phyloP scores from a whole-genome alignment of 2,329 filamentous ascomycete genomes.

The Colletotrichum sp. region DNA sequence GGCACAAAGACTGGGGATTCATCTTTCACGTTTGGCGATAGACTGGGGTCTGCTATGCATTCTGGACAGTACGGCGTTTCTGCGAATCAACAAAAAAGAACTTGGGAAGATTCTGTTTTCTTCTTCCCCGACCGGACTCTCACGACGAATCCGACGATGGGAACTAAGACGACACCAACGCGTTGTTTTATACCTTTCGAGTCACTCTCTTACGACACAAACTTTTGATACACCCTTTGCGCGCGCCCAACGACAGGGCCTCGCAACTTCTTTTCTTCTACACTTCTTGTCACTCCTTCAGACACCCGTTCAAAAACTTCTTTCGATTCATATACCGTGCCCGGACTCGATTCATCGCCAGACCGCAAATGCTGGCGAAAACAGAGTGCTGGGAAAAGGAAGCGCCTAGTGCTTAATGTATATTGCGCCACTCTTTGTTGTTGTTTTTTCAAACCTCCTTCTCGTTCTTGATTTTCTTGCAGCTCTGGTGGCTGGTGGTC shows the following conservation, averaged over 20 bases:
- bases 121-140: conserved; percentile 4
- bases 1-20: conserved; percentile 14
- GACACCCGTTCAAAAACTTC: background rate
- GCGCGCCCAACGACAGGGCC: background rate
- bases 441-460: background rate
- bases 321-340: conserved; percentile 27
- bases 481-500: conserved; percentile 17
- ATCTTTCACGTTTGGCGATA: conserved; percentile 23
- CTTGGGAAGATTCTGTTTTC: background rate
- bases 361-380: background rate
- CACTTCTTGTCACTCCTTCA: conserved; percentile 39
- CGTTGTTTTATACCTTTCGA: conserved; percentile 20
- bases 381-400: background rate
- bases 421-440: conserved; percentile 11
- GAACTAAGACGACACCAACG: conserved; percentile 4
- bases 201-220: conserved; percentile 22
- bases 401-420: conserved; percentile 25
- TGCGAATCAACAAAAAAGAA: conserved; percentile 17
- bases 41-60: conserved; percentile 19
- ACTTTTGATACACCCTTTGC: conserved; percentile 26
- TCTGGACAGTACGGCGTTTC: conserved; percentile 25
- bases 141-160: conserved; percentile 10
- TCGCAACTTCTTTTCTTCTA: conserved; percentile 23
- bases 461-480: conserved; percentile 8
- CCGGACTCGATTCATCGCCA: conserved; percentile 11